These are phyloP conservation scores for Fusarium xylarioides DNA, from an alignment of 2,329 filamentous ascomycete genomes.

Conservation along the genomic window DNA sequence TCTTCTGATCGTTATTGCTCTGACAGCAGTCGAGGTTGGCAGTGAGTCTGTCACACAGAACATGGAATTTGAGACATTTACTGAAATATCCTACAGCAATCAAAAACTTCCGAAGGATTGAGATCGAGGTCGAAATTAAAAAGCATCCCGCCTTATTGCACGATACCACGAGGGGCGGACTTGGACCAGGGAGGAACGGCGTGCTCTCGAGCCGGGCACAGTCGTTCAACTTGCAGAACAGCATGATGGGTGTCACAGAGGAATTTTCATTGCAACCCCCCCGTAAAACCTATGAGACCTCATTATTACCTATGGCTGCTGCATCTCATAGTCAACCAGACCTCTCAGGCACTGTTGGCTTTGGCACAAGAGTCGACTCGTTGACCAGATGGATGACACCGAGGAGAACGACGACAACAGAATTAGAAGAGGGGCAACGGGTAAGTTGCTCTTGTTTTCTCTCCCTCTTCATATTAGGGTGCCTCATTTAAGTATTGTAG, in stretches of 20 bases:
- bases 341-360: slow-evolving; percentile 8
- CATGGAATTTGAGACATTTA: not conserved
- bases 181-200: not conserved
- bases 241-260: not conserved
- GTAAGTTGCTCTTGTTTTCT: not conserved
- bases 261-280: not conserved
- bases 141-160: not conserved
- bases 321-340: slow-evolving; percentile 14
- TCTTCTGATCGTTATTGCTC: slow-evolving; percentile 12
- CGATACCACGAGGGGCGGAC: not conserved
- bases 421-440: slow-evolving; percentile 9
- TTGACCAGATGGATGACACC: slow-evolving; percentile 3
- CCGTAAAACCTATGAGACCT: not conserved
- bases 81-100: not conserved
- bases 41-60: slow-evolving; percentile 5
- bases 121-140: slow-evolving; percentile 10
- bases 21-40: slow-evolving; percentile 22
- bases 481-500: not conserved
- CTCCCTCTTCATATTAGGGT: not conserved
- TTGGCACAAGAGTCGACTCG: slow-evolving; percentile 6
- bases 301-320: not conserved
- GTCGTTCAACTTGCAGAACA: not conserved
- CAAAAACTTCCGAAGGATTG: slow-evolving; percentile 8
- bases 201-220: not conserved
- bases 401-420: not conserved